Percentiles rank a stretch among this genome's conserved stretches.
These are phyloP conservation scores for Geotrichum candidum DNA, from an alignment of 1,139 yeast species.

Conservation along the genomic window DNA sequence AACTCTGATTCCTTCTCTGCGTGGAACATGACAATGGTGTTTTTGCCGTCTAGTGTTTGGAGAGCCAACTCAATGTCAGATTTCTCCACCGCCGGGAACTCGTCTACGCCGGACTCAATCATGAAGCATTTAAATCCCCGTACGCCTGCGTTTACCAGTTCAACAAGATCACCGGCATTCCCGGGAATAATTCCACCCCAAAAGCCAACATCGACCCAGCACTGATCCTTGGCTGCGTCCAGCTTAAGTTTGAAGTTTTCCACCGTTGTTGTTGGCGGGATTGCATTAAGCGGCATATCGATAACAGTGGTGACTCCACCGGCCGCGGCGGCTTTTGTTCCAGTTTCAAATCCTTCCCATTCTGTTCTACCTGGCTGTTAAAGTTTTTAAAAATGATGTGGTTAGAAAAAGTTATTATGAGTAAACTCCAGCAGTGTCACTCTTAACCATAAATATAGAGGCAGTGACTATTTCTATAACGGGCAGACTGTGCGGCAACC, in stretches of 20 bases:
- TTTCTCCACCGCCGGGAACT: conserved; percentile 74
- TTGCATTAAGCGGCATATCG: conserved; percentile 93
- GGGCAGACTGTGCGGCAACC: neutral
- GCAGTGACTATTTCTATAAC: neutral
- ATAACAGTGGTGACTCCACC: conserved; percentile 95
- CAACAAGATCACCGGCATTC: conserved; percentile 58
- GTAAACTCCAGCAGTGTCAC: neutral
- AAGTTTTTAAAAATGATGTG: neutral
- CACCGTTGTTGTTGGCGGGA: conserved; percentile 88
- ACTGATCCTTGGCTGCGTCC: conserved; percentile 68
- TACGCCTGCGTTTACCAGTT: conserved; percentile 76
- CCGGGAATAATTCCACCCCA: conserved; percentile 93
- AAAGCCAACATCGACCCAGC: conserved; percentile 91
- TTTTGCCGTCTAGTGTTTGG: conserved; percentile 50
- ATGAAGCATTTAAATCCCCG: conserved; percentile 88
- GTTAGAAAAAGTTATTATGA: neutral
- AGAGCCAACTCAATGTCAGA: conserved; percentile 60
- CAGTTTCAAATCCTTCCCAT: conserved; percentile 94
- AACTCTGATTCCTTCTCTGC: conserved; percentile 55
- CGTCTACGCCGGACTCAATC: conserved; percentile 89
- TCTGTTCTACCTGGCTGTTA: conserved; percentile 74
- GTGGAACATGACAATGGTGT: conserved; percentile 81
- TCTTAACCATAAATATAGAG: neutral
- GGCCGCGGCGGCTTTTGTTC: conserved; percentile 84
- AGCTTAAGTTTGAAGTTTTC: conserved; percentile 67